These are phyloP conservation scores for Saccharomyces pastorianus DNA, from an alignment of 1,139 yeast genomes.

Conservation along the genomic window DNA sequence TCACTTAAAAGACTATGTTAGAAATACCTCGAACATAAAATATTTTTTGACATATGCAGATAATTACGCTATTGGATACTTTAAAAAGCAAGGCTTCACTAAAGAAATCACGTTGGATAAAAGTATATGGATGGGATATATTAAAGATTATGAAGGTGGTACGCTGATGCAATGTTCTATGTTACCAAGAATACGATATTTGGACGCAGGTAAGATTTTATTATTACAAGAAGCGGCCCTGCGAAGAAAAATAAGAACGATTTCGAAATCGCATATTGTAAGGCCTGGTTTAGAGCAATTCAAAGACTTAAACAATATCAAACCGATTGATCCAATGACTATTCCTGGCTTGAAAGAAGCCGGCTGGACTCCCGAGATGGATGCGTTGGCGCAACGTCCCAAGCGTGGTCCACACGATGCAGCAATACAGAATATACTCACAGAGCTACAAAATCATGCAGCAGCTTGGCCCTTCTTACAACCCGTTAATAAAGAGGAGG, in stretches of 20 bases:
- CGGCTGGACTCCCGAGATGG: slow-evolving; percentile 99
- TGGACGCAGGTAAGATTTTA: slow-evolving; percentile 80
- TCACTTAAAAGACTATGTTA: slow-evolving; percentile 89
- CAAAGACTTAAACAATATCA: slow-evolving; percentile 43
- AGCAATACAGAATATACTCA: slow-evolving; percentile 77
- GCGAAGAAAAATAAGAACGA: slow-evolving; percentile 68
- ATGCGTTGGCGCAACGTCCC: slow-evolving; percentile 88
- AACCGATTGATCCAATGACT: slow-evolving; percentile 58
- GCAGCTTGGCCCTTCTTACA: slow-evolving; percentile 98
- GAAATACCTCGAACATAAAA: slow-evolving; percentile 77
- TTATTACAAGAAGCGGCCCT: slow-evolving; percentile 87
- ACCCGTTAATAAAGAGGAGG: slow-evolving; percentile 90
- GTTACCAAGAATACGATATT: slow-evolving; percentile 79
- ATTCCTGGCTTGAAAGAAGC: slow-evolving; percentile 87
- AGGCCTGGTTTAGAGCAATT: slow-evolving; percentile 76
- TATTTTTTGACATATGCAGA: slow-evolving; percentile 95
- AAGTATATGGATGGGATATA: slow-evolving; percentile 94
- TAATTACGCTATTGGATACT: slow-evolving; percentile 96
- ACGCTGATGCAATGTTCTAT: slow-evolving; percentile 95
- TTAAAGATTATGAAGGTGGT: slow-evolving; percentile 98
- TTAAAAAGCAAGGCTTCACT: slow-evolving; percentile 95
- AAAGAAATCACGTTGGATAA: slow-evolving; percentile 84
- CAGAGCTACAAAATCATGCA: slow-evolving; percentile 88
- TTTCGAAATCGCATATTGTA: slow-evolving; percentile 72
- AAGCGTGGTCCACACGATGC: slow-evolving; percentile 93